Percentiles rank a stretch among this genome's conserved stretches.
These are phyloP conservation scores for Marasmius fiardii DNA, from an alignment of 1,284 basidiomycete species.

Conservation along the genomic window DNA sequence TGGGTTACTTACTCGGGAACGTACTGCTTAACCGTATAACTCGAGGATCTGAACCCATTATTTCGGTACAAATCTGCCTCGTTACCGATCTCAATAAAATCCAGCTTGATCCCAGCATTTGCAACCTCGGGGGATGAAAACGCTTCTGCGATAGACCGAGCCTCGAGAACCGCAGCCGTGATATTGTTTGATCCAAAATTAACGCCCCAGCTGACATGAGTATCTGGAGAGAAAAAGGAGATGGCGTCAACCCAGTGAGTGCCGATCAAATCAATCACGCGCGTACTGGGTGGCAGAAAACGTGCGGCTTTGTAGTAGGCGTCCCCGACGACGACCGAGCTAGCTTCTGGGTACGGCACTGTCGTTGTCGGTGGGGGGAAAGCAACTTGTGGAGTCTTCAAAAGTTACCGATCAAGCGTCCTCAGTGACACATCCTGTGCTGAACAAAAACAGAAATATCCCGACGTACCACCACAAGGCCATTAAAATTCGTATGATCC, in stretches of 20 bases:
- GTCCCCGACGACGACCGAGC: constrained; percentile 51
- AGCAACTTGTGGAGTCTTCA: constrained; percentile 35
- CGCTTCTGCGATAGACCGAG: constrained; percentile 49
- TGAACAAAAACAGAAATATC: neutral
- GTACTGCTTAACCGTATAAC: constrained; percentile 48
- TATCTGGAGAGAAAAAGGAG: constrained; percentile 19
- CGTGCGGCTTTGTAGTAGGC: constrained; percentile 46
- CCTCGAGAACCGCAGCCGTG: constrained; percentile 57
- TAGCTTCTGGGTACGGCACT: constrained; percentile 63
- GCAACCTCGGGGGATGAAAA: constrained; percentile 44
- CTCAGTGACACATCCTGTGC: neutral
- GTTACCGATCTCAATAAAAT: constrained; percentile 62
- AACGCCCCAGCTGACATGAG: constrained; percentile 68
- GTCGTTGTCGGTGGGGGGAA: constrained; percentile 49
- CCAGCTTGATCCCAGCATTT: constrained; percentile 44
- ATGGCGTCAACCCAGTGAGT: neutral
- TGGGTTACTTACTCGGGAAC: constrained; percentile 45
- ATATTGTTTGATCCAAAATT: constrained; percentile 57
- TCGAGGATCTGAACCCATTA: constrained; percentile 42
- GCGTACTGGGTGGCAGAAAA: constrained; percentile 47
- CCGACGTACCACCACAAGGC: constrained; percentile 35
- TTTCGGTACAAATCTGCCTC: constrained; percentile 58
- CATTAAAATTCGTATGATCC: constrained; percentile 53
- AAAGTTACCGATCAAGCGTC: neutral
- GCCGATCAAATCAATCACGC: neutral